A percentile compares a stretch with the other conserved stretches of the same genome.
These are phyloP conservation scores for Neodidymelliopsis sp. DNA, from an alignment of 2,329 filamentous ascomycete genomes.

Conservation along the genomic window DNA sequence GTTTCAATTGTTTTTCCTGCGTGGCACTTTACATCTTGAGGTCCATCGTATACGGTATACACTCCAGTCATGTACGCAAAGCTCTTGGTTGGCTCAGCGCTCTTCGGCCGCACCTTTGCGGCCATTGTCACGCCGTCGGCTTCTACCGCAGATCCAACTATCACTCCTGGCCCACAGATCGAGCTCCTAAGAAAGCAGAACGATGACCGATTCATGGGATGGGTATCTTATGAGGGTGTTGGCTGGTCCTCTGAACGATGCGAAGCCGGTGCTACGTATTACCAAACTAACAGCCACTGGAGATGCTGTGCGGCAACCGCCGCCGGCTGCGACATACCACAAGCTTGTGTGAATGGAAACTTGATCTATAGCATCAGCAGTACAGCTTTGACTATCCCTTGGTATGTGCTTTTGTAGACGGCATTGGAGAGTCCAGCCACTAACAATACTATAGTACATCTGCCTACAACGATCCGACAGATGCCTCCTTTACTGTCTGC, in stretches of 20 bases:
- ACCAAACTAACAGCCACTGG: conserved; percentile 26
- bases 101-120: conserved; percentile 27
- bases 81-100: conserved; percentile 19
- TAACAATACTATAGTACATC: conserved; percentile 18
- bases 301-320: conserved; percentile 33
- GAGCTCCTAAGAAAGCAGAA: conserved; percentile 37
- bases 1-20: too few species aligned
- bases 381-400: conserved; percentile 16
- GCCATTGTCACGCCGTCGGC: conserved; percentile 21
- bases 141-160: conserved; percentile 30
- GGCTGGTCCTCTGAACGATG: conserved; percentile 28
- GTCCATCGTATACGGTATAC: neutral
- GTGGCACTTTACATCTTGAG: neutral
- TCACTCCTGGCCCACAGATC: conserved; percentile 32
- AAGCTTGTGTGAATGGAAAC: conserved; percentile 33
- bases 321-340: conserved; percentile 27
- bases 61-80: neutral
- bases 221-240: conserved; percentile 21
- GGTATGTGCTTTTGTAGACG: conserved; percentile 11
- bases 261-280: conserved; percentile 31
- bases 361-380: conserved; percentile 26
- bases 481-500: conserved; percentile 29
- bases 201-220: conserved; percentile 34
- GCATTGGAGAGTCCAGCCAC: neutral
- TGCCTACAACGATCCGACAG: conserved; percentile 22